Evolutionary conservation across 495 filamentous ascomycete species (phyloP).

Genomic region (Halenospora varia): DNA sequence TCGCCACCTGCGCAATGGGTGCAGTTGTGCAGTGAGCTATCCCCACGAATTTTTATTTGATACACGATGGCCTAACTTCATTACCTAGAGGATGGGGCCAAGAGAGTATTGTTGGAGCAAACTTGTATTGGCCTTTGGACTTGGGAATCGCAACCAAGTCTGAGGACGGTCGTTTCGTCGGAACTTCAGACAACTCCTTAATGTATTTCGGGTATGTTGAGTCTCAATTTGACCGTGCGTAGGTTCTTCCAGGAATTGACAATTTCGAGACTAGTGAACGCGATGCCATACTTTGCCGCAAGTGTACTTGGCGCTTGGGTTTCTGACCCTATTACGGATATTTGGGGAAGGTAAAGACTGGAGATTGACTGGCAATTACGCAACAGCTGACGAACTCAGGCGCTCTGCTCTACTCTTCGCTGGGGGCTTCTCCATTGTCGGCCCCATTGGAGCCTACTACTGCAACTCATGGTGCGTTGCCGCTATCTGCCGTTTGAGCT

Average conservation of each 20-base stretch:
- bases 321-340: not conserved
- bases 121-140: not conserved
- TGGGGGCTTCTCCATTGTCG: not conserved
- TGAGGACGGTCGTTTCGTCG: not conserved
- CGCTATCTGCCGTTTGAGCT: not conserved
- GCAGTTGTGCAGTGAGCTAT: not conserved
- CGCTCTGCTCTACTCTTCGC: not conserved
- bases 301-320: not conserved
- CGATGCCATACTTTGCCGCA: not conserved
- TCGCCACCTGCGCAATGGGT: not conserved
- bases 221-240: not conserved
- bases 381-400: not conserved
- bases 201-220: not conserved
- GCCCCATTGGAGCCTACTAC: not conserved
- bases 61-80: not conserved
- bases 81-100: not conserved
- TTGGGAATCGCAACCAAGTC: not conserved
- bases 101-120: not conserved
- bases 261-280: not conserved
- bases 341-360: not conserved
- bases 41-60: not conserved
- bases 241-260: not conserved
- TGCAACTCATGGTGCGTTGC: not conserved
- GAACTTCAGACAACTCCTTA: not conserved
- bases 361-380: not conserved